phyloP scores from a whole-genome alignment of 2,329 filamentous ascomycete species.

The Zymoseptoria brevis region DNA sequence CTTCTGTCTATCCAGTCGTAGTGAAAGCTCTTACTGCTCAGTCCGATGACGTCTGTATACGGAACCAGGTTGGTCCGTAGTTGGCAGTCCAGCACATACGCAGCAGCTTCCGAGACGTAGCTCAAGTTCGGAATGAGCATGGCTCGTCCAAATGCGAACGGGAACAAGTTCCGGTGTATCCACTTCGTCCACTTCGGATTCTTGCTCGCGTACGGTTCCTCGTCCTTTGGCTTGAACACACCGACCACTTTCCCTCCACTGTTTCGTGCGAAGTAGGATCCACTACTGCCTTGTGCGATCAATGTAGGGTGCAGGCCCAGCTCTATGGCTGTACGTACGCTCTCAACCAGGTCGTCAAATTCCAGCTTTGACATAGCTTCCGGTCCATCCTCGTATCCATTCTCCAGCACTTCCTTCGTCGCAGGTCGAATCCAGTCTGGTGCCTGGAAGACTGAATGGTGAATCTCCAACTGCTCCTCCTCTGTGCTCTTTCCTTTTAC shows the following conservation, averaged over 20 bases:
- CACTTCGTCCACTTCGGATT: slow-evolving; percentile 99
- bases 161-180: slow-evolving; percentile 96
- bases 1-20: slow-evolving; percentile 96
- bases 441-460: slow-evolving; percentile 92
- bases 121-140: slow-evolving; percentile 96
- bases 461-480: slow-evolving; percentile 86
- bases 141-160: slow-evolving; percentile 91
- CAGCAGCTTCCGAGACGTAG: slow-evolving; percentile 94
- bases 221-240: slow-evolving; percentile 98
- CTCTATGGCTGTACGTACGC: slow-evolving; percentile 81
- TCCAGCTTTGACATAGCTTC: slow-evolving; percentile 67
- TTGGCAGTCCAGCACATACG: slow-evolving; percentile 87
- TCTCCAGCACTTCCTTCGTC: slow-evolving; percentile 64
- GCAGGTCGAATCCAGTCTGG: slow-evolving; percentile 79
- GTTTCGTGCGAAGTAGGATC: slow-evolving; percentile 94
- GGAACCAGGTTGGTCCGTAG: slow-evolving; percentile 87
- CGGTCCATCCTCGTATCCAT: slow-evolving; percentile 34
- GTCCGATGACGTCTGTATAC: slow-evolving; percentile 87
- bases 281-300: slow-evolving; percentile 94
- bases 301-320: slow-evolving; percentile 87
- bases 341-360: slow-evolving; percentile 83
- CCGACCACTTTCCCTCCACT: slow-evolving; percentile 88
- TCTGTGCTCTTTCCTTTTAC: slow-evolving; percentile 66
- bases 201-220: slow-evolving; percentile 92
- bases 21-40: slow-evolving; percentile 95